phyloP scores from a whole-genome alignment of 371 early-diverging fungal genomes.

The Mortierella sp. region DNA sequence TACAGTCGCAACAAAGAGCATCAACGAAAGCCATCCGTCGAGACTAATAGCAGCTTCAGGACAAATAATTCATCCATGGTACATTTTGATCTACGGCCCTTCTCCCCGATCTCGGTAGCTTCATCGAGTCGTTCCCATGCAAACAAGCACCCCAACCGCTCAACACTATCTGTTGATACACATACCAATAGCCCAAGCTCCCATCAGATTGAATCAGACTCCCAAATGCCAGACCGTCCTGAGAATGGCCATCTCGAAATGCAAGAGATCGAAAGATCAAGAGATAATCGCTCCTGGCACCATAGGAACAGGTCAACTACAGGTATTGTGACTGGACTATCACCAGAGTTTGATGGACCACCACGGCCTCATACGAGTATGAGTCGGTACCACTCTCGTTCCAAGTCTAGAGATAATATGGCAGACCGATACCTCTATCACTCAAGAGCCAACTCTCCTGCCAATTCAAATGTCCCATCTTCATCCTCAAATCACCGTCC shows the following conservation, averaged over 20 bases:
- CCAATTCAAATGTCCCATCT: conserved; percentile 20
- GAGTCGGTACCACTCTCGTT: conserved; percentile 15
- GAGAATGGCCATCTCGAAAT: conserved; percentile 21
- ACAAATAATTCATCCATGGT: conserved; percentile 32
- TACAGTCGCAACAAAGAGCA: conserved; percentile 6
- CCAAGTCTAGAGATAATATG: conserved; percentile 16
- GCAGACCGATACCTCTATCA: conserved; percentile 36
- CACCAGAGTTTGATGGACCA: conserved; percentile 26
- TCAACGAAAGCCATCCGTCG: conserved; percentile 17
- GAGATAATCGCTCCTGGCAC: conserved; percentile 36
- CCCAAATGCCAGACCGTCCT: neutral
- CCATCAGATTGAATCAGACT: conserved; percentile 8
- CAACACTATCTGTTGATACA: conserved; percentile 5
- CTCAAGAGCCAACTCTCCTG: conserved; percentile 21
- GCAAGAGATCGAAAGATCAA: conserved; percentile 14
- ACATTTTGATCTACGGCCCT: conserved; percentile 18
- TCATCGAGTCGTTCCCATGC: conserved; percentile 17
- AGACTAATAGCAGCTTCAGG: conserved; percentile 34
- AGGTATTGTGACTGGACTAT: conserved; percentile 42
- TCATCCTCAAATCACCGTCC: conserved; percentile 31
- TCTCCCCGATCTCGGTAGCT: conserved; percentile 21
- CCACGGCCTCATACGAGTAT: conserved; percentile 33
- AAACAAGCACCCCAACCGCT: conserved; percentile 9
- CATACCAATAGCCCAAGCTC: neutral
- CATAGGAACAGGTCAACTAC: conserved; percentile 30